Evolutionary conservation across 2,329 filamentous ascomycete species (phyloP).

Genomic region (Colletotrichum nymphaeae): DNA sequence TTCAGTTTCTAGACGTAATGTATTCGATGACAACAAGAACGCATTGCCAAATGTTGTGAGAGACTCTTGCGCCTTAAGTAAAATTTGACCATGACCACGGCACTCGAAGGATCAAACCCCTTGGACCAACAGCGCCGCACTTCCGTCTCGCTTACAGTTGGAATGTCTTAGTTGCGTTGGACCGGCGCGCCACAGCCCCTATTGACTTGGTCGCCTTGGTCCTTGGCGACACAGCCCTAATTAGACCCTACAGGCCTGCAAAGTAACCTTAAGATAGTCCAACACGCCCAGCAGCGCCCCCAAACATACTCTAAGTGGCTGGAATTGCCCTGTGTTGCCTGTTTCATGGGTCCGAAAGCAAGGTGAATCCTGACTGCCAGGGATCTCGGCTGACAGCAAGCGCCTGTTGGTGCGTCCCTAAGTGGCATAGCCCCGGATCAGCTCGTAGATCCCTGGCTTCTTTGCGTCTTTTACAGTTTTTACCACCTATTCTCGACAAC

Average conservation of each 20-base stretch:
- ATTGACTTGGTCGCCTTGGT: neutral
- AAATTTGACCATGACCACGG: neutral
- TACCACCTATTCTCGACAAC: neutral
- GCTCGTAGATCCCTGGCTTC: neutral
- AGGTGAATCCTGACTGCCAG: neutral
- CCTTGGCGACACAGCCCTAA: conserved; percentile 22
- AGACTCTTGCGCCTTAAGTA: neutral
- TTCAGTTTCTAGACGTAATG: too few relatives aligned
- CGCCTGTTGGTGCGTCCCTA: neutral
- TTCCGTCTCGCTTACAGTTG: neutral
- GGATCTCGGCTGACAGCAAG: conserved; percentile 18
- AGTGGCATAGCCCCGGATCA: neutral
- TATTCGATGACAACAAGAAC: neutral
- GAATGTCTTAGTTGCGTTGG: neutral
- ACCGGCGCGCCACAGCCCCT: conserved; percentile 14
- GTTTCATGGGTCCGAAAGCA: neutral
- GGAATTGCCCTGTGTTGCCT: neutral
- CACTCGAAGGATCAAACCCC: neutral
- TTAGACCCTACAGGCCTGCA: neutral
- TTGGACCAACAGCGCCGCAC: neutral
- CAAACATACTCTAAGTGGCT: neutral
- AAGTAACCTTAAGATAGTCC: conserved; percentile 8
- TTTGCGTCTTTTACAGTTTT: neutral
- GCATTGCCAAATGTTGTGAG: neutral
- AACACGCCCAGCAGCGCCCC: neutral